phyloP scores from a whole-genome alignment of 176 grass and related monocot species.

The Alloteropsis semialata region DNA sequence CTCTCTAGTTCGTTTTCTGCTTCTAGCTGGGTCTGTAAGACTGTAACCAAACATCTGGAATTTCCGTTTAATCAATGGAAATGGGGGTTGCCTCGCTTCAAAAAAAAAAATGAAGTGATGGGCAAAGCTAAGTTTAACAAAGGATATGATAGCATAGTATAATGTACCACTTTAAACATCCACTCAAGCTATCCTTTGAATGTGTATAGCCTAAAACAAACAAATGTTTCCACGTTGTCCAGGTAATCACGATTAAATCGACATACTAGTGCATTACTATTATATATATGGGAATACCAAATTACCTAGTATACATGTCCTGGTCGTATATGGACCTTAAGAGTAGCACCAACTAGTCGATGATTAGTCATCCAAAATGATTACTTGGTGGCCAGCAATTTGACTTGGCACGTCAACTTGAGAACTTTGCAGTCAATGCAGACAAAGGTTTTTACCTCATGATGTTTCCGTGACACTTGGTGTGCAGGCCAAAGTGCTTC shows the following conservation, averaged over 20 bases:
- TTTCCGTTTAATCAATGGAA: no score
- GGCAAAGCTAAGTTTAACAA: neutral
- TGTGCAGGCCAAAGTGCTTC: slow-evolving; percentile 95
- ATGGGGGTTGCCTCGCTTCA: no score
- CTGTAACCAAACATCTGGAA: no score
- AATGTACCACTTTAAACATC: neutral
- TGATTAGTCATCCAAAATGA: neutral
- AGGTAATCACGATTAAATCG: neutral
- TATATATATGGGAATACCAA: neutral
- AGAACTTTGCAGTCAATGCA: neutral
- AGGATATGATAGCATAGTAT: neutral
- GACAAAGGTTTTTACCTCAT: slow-evolving; percentile 52
- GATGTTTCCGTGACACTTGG: slow-evolving; percentile 91
- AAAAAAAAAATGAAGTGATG: neutral
- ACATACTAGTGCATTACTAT: neutral
- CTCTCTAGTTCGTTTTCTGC: no score
- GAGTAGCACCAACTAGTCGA: neutral
- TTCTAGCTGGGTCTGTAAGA: no score
- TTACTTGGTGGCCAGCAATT: neutral
- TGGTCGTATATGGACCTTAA: neutral
- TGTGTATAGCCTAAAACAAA: neutral
- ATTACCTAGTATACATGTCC: neutral
- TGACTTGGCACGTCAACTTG: neutral
- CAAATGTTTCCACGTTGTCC: neutral
- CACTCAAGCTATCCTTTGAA: neutral